These are phyloP conservation scores for Xylaria sp. DNA, from an alignment of 2,329 filamentous ascomycete species.

Conservation along the genomic window DNA sequence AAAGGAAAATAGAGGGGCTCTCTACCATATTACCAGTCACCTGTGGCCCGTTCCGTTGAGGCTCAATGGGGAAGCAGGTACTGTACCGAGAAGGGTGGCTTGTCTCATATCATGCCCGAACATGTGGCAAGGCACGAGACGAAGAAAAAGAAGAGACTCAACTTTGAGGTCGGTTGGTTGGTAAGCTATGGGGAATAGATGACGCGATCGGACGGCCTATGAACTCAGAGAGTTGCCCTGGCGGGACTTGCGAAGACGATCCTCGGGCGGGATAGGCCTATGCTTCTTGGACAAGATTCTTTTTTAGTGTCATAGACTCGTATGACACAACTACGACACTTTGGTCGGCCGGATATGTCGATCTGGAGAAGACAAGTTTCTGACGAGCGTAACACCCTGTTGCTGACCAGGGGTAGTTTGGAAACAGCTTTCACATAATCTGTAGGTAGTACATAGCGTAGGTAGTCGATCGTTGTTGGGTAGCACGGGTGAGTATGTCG, in stretches of 20 bases:
- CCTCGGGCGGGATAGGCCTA: conserved; percentile 15
- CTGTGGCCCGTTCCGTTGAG: conserved; percentile 23
- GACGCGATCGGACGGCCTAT: conserved; percentile 12
- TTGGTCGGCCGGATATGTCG: conserved; percentile 36
- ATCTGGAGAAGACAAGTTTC: conserved; percentile 38
- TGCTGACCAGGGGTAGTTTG: conserved; percentile 30
- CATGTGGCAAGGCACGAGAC: conserved; percentile 21
- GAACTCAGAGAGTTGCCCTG: conserved; percentile 23
- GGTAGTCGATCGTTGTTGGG: conserved; percentile 25
- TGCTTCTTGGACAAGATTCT: conserved; percentile 17
- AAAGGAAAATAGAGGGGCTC: conserved; percentile 22
- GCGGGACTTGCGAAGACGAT: conserved; percentile 9
- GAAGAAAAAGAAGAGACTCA: conserved; percentile 4
- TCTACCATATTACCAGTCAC: conserved; percentile 18
- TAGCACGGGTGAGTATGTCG: conserved; percentile 21
- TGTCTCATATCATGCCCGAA: conserved; percentile 41
- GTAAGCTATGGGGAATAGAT: conserved; percentile 16
- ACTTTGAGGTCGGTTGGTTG: conserved; percentile 6
- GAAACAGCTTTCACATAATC: conserved; percentile 34
- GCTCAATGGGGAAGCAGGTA: conserved; percentile 14
- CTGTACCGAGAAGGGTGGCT: conserved; percentile 41
- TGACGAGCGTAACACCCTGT: conserved; percentile 27
- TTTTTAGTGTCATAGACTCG: conserved; percentile 23
- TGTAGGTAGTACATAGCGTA: no score
- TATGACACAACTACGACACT: conserved; percentile 38